A percentile compares a stretch with the other conserved stretches of the same genome.
Evolutionary conservation across 2,329 filamentous ascomycete genomes (phyloP).

Genomic region (Paraphoma sp.): DNA sequence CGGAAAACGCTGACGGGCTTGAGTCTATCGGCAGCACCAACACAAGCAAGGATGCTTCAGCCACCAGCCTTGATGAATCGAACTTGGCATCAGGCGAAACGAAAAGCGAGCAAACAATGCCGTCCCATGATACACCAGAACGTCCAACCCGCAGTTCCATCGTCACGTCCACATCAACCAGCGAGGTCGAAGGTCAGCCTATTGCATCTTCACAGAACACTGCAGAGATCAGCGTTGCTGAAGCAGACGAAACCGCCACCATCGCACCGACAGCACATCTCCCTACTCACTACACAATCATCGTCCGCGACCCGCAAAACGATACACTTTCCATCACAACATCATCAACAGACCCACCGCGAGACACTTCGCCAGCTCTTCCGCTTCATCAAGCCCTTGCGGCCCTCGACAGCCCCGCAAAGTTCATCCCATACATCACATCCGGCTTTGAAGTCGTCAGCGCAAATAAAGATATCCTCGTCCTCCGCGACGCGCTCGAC

Average conservation of each 20-base stretch:
- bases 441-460: constrained; percentile 33
- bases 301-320: constrained; percentile 34
- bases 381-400: constrained; percentile 37
- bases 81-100: neutral
- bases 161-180: neutral
- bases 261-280: neutral
- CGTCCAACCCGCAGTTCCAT: neutral
- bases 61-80: neutral
- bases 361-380: constrained; percentile 21
- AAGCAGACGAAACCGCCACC: neutral
- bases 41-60: no score
- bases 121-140: neutral
- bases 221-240: neutral
- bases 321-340: constrained; percentile 34
- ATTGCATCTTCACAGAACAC: neutral
- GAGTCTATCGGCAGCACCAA: no score
- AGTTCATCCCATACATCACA: constrained; percentile 40
- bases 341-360: constrained; percentile 25
- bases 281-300: constrained; percentile 30
- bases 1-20: neutral
- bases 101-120: neutral
- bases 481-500: constrained; percentile 31
- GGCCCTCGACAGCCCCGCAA: constrained; percentile 31
- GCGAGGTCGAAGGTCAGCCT: no score
- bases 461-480: constrained; percentile 38